phyloP scores from a whole-genome alignment of 441 rosid species.

The Populus hybrid region DNA sequence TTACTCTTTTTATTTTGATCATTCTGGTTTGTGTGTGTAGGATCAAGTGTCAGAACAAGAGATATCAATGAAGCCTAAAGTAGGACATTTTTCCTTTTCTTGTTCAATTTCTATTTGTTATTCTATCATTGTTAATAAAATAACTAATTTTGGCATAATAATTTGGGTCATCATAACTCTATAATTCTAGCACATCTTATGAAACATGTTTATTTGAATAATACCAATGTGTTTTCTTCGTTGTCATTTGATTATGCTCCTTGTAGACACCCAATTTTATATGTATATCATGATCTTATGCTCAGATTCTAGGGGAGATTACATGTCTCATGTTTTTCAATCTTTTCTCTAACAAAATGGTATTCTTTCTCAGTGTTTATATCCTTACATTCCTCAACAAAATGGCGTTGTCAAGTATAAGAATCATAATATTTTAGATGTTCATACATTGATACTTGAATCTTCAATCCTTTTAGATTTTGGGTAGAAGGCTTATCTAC shows the following conservation, averaged over 20 bases:
- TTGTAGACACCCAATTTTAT: neutral
- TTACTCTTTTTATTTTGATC: no score
- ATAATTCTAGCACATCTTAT: neutral
- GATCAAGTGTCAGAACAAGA: no score
- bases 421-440: neutral
- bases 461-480: neutral
- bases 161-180: neutral
- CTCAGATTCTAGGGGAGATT: neutral
- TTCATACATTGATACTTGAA: neutral
- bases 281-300: neutral
- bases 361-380: neutral
- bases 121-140: neutral
- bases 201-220: neutral
- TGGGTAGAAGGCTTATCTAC: constrained; percentile 2
- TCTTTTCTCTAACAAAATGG: neutral
- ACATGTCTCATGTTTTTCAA: neutral
- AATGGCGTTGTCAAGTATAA: neutral
- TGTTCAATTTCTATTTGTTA: no score
- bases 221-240: neutral
- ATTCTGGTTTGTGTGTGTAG: no score
- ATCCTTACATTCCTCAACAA: neutral
- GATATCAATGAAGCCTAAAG: no score
- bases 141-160: neutral
- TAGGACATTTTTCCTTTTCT: neutral
- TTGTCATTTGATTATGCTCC: no score